Evolutionary conservation across 495 filamentous ascomycete genomes (phyloP), one percentile per base, ranked within the genome.

Genomic region (Tuber microsphaerosporum): DNA sequence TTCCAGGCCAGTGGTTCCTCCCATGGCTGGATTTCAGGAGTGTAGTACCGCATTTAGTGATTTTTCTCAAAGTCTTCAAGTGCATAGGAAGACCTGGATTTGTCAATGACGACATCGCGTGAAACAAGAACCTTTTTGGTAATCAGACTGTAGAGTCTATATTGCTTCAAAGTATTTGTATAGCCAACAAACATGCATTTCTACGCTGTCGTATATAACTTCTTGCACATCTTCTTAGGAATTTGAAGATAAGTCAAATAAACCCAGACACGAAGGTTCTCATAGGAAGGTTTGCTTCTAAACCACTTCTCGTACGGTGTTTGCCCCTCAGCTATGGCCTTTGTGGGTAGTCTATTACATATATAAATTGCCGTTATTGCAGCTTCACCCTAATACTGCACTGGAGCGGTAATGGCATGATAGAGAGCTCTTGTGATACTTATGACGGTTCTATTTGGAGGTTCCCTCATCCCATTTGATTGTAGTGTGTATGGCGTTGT

Each of bases 121-220:
- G 31, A 73, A 2, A 31, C 0, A 12, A 74, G n/a, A 9, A 75
- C 0, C 0, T 4, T 10, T 17, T 19, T 0, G 3, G 14, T 41
- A 16, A 73, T 22, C 20, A 31, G 69, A 73, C 73, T 70, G 17
- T 72, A 75, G 9, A 75, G n/a, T 45, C 43, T 45, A 22, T 75
- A 75, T 6, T 20, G 9, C 12, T 75, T 73, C 0, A 6, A 0
- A 14, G 74, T 44, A 5, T 8, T 4, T 2, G 10, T 46, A 2
- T 73, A 75, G 0, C 69, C 74, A 3, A 75, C 22, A n/a, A 75
- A 61, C 10, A 75, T 72, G 37, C 69, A 43, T 37, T 34, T 31
- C 10, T 16, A 0, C 1, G 69, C n/a, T 26, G 34, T 17, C 16
- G 6, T 34, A 31, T 73, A 70, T 5, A 71, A 42, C 20, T 75